phyloP scores from a whole-genome alignment of 495 filamentous ascomycete genomes.

The Podospora sp. region DNA sequence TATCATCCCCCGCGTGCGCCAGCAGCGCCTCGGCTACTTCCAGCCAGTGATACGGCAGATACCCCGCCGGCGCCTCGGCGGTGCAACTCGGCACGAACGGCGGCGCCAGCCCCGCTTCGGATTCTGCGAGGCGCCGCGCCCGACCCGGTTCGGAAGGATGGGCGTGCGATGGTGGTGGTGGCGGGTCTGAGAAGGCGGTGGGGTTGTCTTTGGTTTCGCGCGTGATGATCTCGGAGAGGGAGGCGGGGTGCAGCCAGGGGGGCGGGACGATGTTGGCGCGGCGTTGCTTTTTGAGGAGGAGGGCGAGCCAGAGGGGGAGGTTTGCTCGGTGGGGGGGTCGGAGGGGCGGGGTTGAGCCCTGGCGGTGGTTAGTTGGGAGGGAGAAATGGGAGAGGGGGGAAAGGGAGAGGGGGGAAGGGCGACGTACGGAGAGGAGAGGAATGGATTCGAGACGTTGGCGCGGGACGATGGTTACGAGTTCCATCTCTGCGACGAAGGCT shows the following conservation, averaged over 20 bases:
- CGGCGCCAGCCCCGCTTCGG: constrained; percentile 41
- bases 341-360: constrained; percentile 79
- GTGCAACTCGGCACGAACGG: constrained; percentile 67
- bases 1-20: constrained; percentile 81
- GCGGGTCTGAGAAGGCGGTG: constrained; percentile 73
- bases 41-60: constrained; percentile 91
- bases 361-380: constrained; percentile 12
- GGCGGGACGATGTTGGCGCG: constrained; percentile 93
- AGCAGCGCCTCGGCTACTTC: constrained; percentile 85
- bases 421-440: constrained; percentile 77
- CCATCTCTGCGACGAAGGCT: constrained; percentile 96
- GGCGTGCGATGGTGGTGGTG: constrained; percentile 58
- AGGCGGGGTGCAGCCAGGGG: constrained; percentile 76
- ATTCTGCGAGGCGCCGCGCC: constrained; percentile 29
- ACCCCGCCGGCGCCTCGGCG: constrained; percentile 59
- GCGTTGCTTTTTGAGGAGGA: constrained; percentile 92
- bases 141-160: constrained; percentile 38
- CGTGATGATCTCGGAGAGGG: constrained; percentile 74
- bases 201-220: constrained; percentile 70
- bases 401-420: constrained; percentile 26
- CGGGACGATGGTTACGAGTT: constrained; percentile 87
- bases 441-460: constrained; percentile 87
- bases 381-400: constrained; percentile 3
- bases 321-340: constrained; percentile 78
- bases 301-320: constrained; percentile 94